phyloP scores from a whole-genome alignment of 164 flowering plant genomes.

The Vitis rotundifolia region DNA sequence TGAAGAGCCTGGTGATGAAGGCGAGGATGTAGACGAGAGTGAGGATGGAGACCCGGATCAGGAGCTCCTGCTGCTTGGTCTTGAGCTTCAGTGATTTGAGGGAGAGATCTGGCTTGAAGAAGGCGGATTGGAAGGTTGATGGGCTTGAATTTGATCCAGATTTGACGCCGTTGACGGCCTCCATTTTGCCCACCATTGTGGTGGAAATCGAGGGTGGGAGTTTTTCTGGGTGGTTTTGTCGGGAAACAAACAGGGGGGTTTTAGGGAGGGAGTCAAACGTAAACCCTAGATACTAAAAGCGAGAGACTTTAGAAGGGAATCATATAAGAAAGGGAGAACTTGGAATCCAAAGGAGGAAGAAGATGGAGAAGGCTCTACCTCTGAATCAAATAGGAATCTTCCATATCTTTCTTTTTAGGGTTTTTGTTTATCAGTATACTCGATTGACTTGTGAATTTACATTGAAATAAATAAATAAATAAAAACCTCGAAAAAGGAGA shows the following conservation, averaged over 20 bases:
- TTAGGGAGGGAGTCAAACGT: too few species aligned
- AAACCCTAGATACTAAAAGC: too few species aligned
- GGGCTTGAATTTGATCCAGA: conserved; percentile 16
- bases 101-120: conserved; percentile 35
- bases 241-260: neutral
- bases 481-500: too few species aligned
- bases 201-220: neutral
- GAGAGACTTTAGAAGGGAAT: too few species aligned
- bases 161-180: conserved; percentile 13
- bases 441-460: too few species aligned
- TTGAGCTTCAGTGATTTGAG: conserved; percentile 66
- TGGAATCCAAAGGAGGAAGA: too few species aligned
- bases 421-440: too few species aligned
- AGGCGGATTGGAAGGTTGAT: neutral
- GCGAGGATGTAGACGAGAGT: conserved; percentile 74
- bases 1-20: conserved; percentile 78
- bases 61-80: conserved; percentile 88
- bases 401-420: too few species aligned
- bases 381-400: too few species aligned
- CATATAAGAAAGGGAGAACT: too few species aligned
- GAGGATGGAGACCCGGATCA: conserved; percentile 72
- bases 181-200: conserved; percentile 18
- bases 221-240: neutral
- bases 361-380: too few species aligned
- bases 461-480: too few species aligned